Conservation (phyloP, 768 basidiomycete genomes). For the Hygrophoropsis aurantiaca region DNA sequence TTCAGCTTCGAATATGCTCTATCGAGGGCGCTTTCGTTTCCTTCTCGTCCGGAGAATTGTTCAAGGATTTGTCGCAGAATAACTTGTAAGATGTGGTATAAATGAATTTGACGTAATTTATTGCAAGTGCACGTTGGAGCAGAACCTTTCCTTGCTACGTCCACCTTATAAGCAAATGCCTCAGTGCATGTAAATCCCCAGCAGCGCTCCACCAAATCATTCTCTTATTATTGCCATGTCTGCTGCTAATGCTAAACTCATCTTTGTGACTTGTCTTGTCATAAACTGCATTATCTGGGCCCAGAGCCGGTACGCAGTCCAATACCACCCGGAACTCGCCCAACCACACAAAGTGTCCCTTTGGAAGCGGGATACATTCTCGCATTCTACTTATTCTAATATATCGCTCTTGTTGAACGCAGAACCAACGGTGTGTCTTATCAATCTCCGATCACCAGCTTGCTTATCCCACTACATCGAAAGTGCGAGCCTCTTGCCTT, state of each 20-base stretch:
- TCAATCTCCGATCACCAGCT: neutral
- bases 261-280: slow-evolving; percentile 53
- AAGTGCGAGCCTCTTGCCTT: slow-evolving; percentile 70
- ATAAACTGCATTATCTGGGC: slow-evolving; percentile 69
- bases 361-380: slow-evolving; percentile 10
- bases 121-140: too few relatives aligned
- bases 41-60: too few relatives aligned
- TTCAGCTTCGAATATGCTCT: too few relatives aligned
- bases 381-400: neutral
- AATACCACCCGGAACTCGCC: slow-evolving; percentile 7
- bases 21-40: too few relatives aligned
- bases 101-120: too few relatives aligned
- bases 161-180: neutral
- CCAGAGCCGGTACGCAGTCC: slow-evolving; percentile 48
- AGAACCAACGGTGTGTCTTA: slow-evolving; percentile 7
- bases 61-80: too few relatives aligned
- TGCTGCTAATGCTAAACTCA: slow-evolving; percentile 41
- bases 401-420: neutral
- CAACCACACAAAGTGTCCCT: neutral
- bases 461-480: neutral
- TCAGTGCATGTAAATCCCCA: neutral
- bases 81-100: too few relatives aligned
- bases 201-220: neutral
- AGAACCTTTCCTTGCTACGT: too few relatives aligned
- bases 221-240: slow-evolving; percentile 42